Conservation (phyloP, 257 asterid species). For the Striga asiatica region DNA sequence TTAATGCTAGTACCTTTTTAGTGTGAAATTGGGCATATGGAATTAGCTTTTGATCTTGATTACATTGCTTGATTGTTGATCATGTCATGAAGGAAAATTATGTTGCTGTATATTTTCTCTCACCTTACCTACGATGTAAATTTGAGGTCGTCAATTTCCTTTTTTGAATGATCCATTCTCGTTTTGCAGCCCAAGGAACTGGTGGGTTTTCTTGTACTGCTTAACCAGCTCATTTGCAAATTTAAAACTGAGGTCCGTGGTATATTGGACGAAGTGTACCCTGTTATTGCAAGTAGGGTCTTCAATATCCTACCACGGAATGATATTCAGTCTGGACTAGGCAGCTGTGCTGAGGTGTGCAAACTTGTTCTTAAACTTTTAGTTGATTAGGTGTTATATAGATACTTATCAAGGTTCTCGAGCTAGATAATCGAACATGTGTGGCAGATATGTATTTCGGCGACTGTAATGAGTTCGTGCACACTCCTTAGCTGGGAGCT, state of each 20-base stretch:
- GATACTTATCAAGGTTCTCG: background rate
- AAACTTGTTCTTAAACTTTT: background rate
- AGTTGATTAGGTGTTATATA: too few relatives aligned
- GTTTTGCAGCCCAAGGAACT: constrained; percentile 81
- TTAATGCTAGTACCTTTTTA: background rate
- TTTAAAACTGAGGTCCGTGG: constrained; percentile 52
- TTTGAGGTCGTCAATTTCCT: constrained; percentile 9
- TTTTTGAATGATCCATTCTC: background rate
- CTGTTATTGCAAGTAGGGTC: constrained; percentile 59
- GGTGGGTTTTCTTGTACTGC: constrained; percentile 66
- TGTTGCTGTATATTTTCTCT: background rate
- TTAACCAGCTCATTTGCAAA: constrained; percentile 91
- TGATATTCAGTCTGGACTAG: constrained; percentile 59
- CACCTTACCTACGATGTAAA: background rate
- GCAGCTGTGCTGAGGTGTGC: constrained; percentile 81
- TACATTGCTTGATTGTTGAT: background rate
- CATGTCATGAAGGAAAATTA: background rate
- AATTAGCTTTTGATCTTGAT: background rate
- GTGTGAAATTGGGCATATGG: constrained; percentile 1
- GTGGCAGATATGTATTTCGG: constrained; percentile 1
- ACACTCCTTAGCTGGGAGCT: background rate
- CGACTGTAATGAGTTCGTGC: background rate
- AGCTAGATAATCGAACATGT: background rate
- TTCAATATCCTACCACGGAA: constrained; percentile 65
- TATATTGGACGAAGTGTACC: constrained; percentile 79